Conservation (phyloP, 139 green algal species). For the Chara braunii region DNA sequence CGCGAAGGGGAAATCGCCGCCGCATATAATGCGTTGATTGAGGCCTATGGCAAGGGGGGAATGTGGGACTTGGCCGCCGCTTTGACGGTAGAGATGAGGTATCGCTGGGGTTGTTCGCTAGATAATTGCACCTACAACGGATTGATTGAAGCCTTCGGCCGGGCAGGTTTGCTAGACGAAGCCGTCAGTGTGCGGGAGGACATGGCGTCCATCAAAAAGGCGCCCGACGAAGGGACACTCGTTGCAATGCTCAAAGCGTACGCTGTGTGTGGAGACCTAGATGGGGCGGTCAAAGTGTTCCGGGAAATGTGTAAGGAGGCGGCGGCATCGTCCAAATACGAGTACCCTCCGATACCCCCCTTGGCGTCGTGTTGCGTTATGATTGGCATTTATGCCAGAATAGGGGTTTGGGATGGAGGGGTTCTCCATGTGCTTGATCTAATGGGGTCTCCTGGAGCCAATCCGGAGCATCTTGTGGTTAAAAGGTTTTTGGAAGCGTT, state of each 20-base stretch:
- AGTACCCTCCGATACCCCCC: neutral
- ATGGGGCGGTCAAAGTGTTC: no score
- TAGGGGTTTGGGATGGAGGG: neutral
- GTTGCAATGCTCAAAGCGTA: neutral
- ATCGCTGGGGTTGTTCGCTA: no score
- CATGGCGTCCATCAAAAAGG: neutral
- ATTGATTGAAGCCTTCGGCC: neutral
- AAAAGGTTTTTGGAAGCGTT: neutral
- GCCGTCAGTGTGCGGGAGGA: neutral
- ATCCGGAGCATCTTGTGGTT: neutral
- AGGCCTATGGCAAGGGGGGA: neutral
- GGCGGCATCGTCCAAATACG: neutral
- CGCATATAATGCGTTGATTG: neutral
- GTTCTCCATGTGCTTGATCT: neutral
- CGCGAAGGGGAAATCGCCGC: no score
- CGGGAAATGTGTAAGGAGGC: neutral
- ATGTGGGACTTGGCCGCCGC: neutral
- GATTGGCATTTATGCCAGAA: neutral
- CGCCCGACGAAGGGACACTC: neutral
- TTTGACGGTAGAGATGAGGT: neutral
- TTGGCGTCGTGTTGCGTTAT: neutral
- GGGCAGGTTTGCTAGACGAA: neutral
- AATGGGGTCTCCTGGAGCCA: neutral
- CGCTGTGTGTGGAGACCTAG: neutral
- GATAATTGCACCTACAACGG: conserved; percentile 10